Base-by-base conservation (phyloP, 1,284 basidiomycete genomes). In the Apiotrichum siamense region DNA sequence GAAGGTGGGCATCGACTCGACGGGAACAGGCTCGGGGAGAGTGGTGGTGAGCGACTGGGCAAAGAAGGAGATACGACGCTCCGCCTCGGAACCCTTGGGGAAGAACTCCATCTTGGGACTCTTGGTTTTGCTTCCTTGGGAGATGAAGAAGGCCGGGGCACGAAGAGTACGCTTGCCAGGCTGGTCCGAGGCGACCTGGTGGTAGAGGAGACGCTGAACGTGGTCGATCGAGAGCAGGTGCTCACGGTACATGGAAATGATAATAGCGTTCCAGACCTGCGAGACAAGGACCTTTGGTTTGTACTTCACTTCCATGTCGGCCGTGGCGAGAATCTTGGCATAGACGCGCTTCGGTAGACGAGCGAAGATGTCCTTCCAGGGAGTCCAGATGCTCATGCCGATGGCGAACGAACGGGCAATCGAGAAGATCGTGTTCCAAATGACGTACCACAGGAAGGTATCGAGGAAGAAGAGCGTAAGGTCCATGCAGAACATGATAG, bases 181-280 rank as follows among this genome's bases (percentile, higher is more conserved):
- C 43, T 84, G 82, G 17, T 80, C 79, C 23, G 84, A 84, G 57
- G 92, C 88, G 31, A 96, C 87, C 72, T 96, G 92, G 70, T 96
- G 93, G 66, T 97, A 96, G 7, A 96, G 80, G 9, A 96, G 76
- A 67, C 90, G 90, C 76, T 94, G 90, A 31, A 96, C 90, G 67
- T 96, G 90, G 61, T 93, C 89, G 69, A 94, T 94, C 44, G 90
- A 94, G 35, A 96, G 77, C n/a, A 96, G 72, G 71, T 96, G 92
- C 72, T 96, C 92, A 65, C 92, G 85, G 74, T 96, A 97, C 92
- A 97, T 97, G n/a, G 91, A 96, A 60, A 97, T 96, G 75, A 97
- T 94, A 75, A 97, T 84, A 33, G 92, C 91, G 70, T 97, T 97
- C 92, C 92, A 96, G 54, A 96, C 89, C 75, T 97, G 92, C 21